Percentiles rank a stretch among this genome's conserved stretches.
Conservation (phyloP, 148 eudicot species). For the Beta vulgaris region DNA sequence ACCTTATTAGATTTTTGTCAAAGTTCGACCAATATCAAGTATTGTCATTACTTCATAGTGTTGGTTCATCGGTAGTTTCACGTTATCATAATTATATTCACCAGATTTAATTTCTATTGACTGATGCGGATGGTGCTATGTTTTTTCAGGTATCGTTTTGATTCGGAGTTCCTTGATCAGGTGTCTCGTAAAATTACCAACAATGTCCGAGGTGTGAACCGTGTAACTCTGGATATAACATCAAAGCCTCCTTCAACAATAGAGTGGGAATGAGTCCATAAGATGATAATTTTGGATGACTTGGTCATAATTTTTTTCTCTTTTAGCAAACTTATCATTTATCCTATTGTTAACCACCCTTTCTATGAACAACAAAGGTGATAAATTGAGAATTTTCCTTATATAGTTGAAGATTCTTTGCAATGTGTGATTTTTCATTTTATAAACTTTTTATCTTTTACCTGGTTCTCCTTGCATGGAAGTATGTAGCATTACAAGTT, state of each 20-base stretch:
- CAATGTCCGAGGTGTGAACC: slow-evolving; percentile 75
- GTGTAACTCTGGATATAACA: slow-evolving; percentile 88
- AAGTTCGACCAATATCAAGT: background rate
- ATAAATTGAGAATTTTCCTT: background rate
- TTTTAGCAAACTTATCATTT: background rate
- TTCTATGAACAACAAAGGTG: slow-evolving; percentile 3
- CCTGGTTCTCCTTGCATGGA: background rate
- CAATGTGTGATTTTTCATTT: too few species aligned
- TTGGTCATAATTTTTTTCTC: background rate
- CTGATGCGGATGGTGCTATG: background rate
- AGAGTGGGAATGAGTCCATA: slow-evolving; percentile 74
- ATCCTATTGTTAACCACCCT: slow-evolving; percentile 14
- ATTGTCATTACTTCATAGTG: background rate
- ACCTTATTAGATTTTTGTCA: background rate
- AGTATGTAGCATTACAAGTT: too few species aligned
- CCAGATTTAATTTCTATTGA: background rate
- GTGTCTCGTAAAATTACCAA: slow-evolving; percentile 85
- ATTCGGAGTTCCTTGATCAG: slow-evolving; percentile 70
- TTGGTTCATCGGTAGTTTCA: background rate
- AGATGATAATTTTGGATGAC: background rate
- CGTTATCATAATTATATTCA: background rate
- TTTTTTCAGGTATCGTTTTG: slow-evolving; percentile 80
- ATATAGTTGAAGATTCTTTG: background rate
- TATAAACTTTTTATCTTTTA: too few species aligned
- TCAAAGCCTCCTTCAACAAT: slow-evolving; percentile 99